Evolutionary conservation across 2,329 filamentous ascomycete genomes (phyloP), one percentile per base, ranked within the genome.

Genomic region (Pochonia chlamydosporia): DNA sequence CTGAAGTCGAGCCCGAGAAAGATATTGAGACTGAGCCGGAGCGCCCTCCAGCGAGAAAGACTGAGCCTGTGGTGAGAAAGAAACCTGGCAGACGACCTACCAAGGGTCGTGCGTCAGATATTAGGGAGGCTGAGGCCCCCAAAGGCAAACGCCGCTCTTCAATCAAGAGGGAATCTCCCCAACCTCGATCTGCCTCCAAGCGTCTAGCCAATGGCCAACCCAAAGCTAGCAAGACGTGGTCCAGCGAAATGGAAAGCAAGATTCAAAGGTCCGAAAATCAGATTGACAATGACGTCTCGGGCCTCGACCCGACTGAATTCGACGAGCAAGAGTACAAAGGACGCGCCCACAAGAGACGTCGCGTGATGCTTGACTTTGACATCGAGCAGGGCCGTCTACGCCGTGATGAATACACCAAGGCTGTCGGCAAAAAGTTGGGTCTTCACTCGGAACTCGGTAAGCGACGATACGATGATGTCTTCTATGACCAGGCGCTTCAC

Each of bases 401-500:
- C 49, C 71, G 77, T 40, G 63, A 62, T 42, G 84, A 87, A 66
- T 85, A 73, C 70, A 79, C 66, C 65, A 78, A 62, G 55, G 73
- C 59, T 59, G 78, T 70, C 65, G 79, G 65, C 58, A 82, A 63
- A 64, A 83, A 84, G 45, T 79, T 96, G 43, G 74, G 75, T 46
- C 74, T 74, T 37, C 87, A 92, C 58, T 81, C 85, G 43, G 76
- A 82, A 43, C 75, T 81, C 16, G 89, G 89, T 33, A 87, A 87
- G 59, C 77, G 84, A 45, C 82, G 88, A 26, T 96, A 88, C 63
- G 81, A 88, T 49, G 77, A 86, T 13, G 73, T 84, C 40, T 84
- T 93, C 63, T 91, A 90, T 61, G 81, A 87, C 16, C 84, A 87
- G 35, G 92, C 93, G 2, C 79, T 92, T 50, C 81, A 87, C 45